Conservation (phyloP, 768 basidiomycete genomes). For the Cystofilobasidium bisporidii region DNA sequence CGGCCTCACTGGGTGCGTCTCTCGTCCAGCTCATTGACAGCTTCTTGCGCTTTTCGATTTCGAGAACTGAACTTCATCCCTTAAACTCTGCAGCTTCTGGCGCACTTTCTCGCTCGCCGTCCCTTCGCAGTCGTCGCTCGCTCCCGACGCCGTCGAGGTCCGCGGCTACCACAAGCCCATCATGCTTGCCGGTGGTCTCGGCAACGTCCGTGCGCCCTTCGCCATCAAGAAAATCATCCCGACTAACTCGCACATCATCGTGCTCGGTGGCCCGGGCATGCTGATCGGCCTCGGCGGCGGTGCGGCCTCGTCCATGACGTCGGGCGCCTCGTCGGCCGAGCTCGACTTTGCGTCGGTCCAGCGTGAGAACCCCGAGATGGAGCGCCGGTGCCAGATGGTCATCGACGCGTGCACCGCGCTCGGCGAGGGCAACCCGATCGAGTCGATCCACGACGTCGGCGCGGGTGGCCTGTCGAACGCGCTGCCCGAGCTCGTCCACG, state of each 20-base stretch:
- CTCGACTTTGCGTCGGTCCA: constrained; percentile 97
- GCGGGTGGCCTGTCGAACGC: constrained; percentile 96
- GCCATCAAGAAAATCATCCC: constrained; percentile 67
- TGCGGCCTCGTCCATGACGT: constrained; percentile 86
- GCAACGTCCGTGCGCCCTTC: constrained; percentile 77
- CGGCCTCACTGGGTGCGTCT: constrained; percentile 65
- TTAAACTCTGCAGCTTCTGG: constrained; percentile 44
- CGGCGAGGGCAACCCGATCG: constrained; percentile 60
- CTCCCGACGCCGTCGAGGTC: constrained; percentile 48
- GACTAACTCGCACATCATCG: constrained; percentile 76
- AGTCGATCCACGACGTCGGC: constrained; percentile 96
- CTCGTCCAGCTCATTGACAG: no score
- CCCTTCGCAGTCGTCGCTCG: constrained; percentile 42
- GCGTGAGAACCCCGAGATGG: constrained; percentile 97
- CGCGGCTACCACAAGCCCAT: constrained; percentile 98
- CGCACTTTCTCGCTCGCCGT: constrained; percentile 82
- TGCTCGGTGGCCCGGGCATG: constrained; percentile 91
- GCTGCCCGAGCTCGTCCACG: constrained; percentile 91
- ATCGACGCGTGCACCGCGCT: constrained; percentile 77
- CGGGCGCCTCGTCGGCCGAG: constrained; percentile 80
- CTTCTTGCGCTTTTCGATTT: not conserved
- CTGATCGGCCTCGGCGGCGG: constrained; percentile 95
- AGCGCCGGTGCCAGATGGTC: constrained; percentile 91
- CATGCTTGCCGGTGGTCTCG: constrained; percentile 97
- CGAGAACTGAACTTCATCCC: constrained; percentile 3